Conservation (phyloP, 768 basidiomycete genomes). For the Termitomyces sp. region DNA sequence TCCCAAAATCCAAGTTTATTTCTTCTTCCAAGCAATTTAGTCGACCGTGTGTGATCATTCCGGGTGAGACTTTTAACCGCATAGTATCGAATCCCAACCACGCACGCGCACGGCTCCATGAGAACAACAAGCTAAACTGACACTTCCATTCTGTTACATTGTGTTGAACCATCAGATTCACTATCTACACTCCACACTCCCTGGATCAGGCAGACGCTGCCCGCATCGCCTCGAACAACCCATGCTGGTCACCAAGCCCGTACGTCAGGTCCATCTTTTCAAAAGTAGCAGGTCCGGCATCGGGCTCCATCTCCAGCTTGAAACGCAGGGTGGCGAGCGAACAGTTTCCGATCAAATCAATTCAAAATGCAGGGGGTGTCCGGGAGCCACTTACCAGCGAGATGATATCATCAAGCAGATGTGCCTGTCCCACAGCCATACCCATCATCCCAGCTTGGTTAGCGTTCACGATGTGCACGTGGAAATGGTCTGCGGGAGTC, state of each 20-base stretch:
- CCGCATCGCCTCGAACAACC: constrained; percentile 45
- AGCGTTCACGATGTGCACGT: constrained; percentile 86
- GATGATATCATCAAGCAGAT: constrained; percentile 89
- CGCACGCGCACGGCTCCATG: neutral
- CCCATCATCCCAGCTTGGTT: constrained; percentile 61
- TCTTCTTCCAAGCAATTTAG: neutral
- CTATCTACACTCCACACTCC: neutral
- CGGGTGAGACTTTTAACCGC: neutral
- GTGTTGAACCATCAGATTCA: neutral
- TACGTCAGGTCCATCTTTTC: constrained; percentile 77
- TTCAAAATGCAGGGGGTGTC: too few relatives aligned
- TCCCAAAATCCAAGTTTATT: too few relatives aligned
- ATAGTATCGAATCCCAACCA: neutral
- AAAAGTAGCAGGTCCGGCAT: constrained; percentile 48
- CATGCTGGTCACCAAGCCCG: constrained; percentile 77
- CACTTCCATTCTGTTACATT: neutral
- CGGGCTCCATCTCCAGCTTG: constrained; percentile 41
- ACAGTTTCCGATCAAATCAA: too few relatives aligned
- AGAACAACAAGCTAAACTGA: neutral
- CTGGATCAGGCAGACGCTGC: constrained; percentile 22
- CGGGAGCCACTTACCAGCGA: constrained; percentile 49
- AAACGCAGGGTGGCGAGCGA: too few relatives aligned
- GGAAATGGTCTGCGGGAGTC: constrained; percentile 76
- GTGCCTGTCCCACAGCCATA: constrained; percentile 85
- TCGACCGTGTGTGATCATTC: neutral